Conservation (phyloP, 2,329 filamentous ascomycete species). For the Talaromyces sp. region DNA sequence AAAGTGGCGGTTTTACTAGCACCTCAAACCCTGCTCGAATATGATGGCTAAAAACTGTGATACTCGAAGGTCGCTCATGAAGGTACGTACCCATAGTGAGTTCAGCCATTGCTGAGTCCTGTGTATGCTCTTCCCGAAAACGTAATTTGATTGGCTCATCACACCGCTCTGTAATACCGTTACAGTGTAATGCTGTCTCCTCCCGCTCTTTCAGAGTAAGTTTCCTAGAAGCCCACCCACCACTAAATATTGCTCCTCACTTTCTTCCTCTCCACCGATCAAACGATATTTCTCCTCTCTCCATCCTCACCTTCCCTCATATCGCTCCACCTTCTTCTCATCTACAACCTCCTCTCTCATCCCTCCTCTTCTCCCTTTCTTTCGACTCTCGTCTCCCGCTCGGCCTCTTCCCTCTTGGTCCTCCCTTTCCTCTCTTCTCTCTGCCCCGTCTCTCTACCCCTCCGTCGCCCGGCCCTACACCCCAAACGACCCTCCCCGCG, state of each 20-base stretch:
- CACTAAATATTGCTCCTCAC: slow-evolving; percentile 9
- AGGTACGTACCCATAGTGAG: not conserved
- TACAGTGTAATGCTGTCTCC: not conserved
- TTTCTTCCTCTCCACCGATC: slow-evolving; percentile 2
- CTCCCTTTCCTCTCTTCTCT: slow-evolving; percentile 20
- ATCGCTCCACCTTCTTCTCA: slow-evolving; percentile 20
- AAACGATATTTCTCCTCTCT: slow-evolving; percentile 6
- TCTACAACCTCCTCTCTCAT: slow-evolving; percentile 22
- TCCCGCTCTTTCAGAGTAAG: not conserved
- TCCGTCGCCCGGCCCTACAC: slow-evolving; percentile 20
- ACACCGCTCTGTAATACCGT: not conserved
- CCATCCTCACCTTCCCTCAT: slow-evolving; percentile 21
- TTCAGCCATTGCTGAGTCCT: not conserved
- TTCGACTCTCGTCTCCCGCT: slow-evolving; percentile 15
- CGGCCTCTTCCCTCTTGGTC: slow-evolving; percentile 22
- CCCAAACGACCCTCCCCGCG: slow-evolving; percentile 6
- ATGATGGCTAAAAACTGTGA: not conserved
- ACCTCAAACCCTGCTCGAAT: not conserved
- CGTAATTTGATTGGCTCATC: not conserved
- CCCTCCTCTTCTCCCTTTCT: slow-evolving; percentile 22
- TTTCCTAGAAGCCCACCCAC: not conserved
- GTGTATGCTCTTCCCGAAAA: not conserved
- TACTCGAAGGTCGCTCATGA: no score
- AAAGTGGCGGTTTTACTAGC: not conserved
- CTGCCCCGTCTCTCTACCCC: slow-evolving; percentile 23